Conservation (phyloP, 2,329 filamentous ascomycete species). For the Xylaria sp. region DNA sequence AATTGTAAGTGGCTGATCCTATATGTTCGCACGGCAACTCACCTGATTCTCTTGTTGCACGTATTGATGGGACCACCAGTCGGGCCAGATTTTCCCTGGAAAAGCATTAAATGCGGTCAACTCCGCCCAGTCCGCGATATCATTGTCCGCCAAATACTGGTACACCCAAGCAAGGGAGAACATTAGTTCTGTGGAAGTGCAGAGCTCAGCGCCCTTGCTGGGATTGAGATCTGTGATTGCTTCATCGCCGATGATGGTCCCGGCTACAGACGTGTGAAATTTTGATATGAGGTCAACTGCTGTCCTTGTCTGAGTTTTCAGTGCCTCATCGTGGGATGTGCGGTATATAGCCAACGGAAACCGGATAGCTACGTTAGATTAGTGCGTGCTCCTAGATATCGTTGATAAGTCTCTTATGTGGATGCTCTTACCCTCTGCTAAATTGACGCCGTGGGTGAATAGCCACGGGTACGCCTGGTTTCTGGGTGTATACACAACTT, state of each 20-base stretch:
- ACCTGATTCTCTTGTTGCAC: constrained; percentile 59
- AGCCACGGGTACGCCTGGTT: constrained; percentile 40
- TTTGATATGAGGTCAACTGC: constrained; percentile 46
- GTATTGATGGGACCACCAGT: constrained; percentile 63
- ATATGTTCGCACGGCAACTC: constrained; percentile 8
- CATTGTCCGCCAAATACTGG: constrained; percentile 37
- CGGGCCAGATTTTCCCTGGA: constrained; percentile 54
- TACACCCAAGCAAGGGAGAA: constrained; percentile 41
- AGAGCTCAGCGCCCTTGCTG: constrained; percentile 44
- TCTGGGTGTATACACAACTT: constrained; percentile 37
- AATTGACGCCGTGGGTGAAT: constrained; percentile 51
- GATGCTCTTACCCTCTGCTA: constrained; percentile 46
- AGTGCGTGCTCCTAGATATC: not conserved
- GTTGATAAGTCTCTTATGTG: not conserved
- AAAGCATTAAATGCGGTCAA: constrained; percentile 58
- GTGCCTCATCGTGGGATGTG: constrained; percentile 45
- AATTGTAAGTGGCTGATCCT: constrained; percentile 2
- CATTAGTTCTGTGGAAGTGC: constrained; percentile 39
- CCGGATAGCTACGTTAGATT: constrained; percentile 43
- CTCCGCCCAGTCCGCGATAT: constrained; percentile 55
- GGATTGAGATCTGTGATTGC: constrained; percentile 46
- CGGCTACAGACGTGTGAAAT: constrained; percentile 49
- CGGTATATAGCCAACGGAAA: constrained; percentile 49
- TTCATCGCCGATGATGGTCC: constrained; percentile 51
- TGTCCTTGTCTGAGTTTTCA: constrained; percentile 45